A percentile compares a stretch with the other conserved stretches of the same genome.
phyloP scores from a whole-genome alignment of 345 rosid species.

The Euphorbia pulcherrima region DNA sequence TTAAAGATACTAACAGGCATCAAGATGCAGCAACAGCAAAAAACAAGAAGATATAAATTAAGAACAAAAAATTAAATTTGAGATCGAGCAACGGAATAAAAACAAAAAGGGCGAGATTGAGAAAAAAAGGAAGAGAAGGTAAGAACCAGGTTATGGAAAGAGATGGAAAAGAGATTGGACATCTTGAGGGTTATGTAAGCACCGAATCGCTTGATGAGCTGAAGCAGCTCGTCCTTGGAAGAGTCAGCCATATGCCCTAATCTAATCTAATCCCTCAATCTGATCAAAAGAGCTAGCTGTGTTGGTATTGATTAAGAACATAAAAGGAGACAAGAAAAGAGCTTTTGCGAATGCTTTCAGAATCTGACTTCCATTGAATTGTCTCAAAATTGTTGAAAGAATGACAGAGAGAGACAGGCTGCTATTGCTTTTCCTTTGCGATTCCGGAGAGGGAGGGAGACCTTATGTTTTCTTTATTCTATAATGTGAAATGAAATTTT shows the following conservation, averaged over 20 bases:
- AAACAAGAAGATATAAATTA: neutral
- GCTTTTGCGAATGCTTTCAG: neutral
- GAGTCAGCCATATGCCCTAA: slow-evolving; percentile 32
- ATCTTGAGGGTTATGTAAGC: slow-evolving; percentile 70
- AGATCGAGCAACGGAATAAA: neutral
- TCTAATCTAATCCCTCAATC: neutral
- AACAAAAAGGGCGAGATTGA: neutral
- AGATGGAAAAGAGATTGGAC: slow-evolving; percentile 57
- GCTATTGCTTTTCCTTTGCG: neutral
- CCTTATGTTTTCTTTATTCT: no score
- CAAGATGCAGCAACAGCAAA: neutral
- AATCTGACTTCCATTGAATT: neutral
- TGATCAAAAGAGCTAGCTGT: neutral
- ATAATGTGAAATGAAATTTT: no score
- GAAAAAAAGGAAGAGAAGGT: neutral
- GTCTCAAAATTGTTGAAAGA: no score
- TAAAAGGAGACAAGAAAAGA: neutral
- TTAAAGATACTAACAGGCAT: neutral
- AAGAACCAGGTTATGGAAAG: slow-evolving; percentile 62
- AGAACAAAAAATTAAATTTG: no score
- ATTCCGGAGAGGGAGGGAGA: no score
- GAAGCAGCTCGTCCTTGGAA: slow-evolving; percentile 72
- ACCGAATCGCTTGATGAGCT: slow-evolving; percentile 84
- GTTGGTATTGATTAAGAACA: neutral
- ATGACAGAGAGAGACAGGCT: neutral